These are phyloP conservation scores for Sophora flavescens DNA, from an alignment of 306 rosid species.

Conservation along the genomic window DNA sequence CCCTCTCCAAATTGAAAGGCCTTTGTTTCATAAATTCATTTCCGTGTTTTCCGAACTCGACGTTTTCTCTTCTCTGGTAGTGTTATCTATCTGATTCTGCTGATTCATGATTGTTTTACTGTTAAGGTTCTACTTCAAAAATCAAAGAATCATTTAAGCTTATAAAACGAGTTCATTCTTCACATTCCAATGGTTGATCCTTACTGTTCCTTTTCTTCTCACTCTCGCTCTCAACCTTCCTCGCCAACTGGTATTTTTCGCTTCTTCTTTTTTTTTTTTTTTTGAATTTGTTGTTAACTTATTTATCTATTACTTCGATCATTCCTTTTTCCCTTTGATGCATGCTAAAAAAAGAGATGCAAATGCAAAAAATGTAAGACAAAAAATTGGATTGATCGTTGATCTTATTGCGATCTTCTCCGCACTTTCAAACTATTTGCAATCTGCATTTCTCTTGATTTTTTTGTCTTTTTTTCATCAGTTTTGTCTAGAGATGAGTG, in stretches of 20 bases:
- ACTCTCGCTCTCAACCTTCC: constrained; percentile 46
- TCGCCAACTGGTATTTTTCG: constrained; percentile 42
- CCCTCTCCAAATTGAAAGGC: no score
- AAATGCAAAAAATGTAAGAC: neutral
- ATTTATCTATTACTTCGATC: neutral
- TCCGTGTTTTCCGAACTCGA: constrained; percentile 5
- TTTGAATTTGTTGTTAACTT: constrained; percentile 12
- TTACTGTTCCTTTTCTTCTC: no score
- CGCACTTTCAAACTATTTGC: neutral
- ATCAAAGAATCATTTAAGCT: neutral
- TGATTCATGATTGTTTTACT: no score
- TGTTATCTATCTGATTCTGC: neutral
- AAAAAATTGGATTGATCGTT: neutral
- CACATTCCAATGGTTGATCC: constrained; percentile 49
- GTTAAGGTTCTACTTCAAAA: constrained; percentile 40
- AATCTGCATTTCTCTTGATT: no score
- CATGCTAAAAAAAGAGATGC: neutral
- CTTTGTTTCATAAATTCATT: no score
- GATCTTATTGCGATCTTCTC: constrained; percentile 8
- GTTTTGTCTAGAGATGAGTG: no score
- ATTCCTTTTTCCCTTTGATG: constrained; percentile 3
- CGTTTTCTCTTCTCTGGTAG: neutral
- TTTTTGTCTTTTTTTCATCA: neutral
- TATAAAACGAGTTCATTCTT: neutral
- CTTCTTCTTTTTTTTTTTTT: neutral